Conservation (phyloP, 805 yeast species). For the Peterozyma toletana region DNA sequence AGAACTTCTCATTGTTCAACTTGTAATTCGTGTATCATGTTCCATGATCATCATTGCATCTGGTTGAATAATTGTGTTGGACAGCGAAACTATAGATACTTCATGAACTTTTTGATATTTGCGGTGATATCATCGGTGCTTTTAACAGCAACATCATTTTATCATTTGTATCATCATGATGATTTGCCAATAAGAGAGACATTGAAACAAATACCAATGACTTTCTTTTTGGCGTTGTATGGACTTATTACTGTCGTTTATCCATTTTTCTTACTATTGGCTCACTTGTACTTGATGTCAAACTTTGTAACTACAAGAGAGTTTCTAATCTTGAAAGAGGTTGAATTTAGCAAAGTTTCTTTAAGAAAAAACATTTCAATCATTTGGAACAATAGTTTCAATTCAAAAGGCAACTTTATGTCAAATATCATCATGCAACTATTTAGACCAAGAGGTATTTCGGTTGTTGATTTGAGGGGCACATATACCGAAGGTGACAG, state of each 20-base stretch:
- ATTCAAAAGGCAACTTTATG: slow-evolving; percentile 17
- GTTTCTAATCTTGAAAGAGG: slow-evolving; percentile 29
- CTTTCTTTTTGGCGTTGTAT: slow-evolving; percentile 47
- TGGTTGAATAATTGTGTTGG: slow-evolving; percentile 78
- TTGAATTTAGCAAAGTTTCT: background rate
- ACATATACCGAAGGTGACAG: slow-evolving; percentile 27
- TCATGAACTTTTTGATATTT: slow-evolving; percentile 41
- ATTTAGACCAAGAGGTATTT: slow-evolving; percentile 33
- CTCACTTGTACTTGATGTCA: slow-evolving; percentile 48
- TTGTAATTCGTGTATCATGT: slow-evolving; percentile 31
- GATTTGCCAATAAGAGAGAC: slow-evolving; percentile 12
- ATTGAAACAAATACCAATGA: slow-evolving; percentile 24
- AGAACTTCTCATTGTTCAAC: slow-evolving; percentile 33
- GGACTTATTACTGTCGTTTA: slow-evolving; percentile 39
- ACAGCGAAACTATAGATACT: slow-evolving; percentile 59
- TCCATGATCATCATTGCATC: slow-evolving; percentile 57
- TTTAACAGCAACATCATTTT: slow-evolving; percentile 23
- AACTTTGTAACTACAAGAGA: slow-evolving; percentile 70
- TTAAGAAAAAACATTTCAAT: slow-evolving; percentile 13
- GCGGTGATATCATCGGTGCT: slow-evolving; percentile 22
- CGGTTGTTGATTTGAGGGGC: slow-evolving; percentile 23
- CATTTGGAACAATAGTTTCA: slow-evolving; percentile 30
- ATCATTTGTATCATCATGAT: slow-evolving; percentile 17
- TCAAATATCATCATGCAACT: slow-evolving; percentile 24
- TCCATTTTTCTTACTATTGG: slow-evolving; percentile 44